Evolutionary conservation across 306 rosid species (phyloP).

Genomic region (Cicer arietinum): DNA sequence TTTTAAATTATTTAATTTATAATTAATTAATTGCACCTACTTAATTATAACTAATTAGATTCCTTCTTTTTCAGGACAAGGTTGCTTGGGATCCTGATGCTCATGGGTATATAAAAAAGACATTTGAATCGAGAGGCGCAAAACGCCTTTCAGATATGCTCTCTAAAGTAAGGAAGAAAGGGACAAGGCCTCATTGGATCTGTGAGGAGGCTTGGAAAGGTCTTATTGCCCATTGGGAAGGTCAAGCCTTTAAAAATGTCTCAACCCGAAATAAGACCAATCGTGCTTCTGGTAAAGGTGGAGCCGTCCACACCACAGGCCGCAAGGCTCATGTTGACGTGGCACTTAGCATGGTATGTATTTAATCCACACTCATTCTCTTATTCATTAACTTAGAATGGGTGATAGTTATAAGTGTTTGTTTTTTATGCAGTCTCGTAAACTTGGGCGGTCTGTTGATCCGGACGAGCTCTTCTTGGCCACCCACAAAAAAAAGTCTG

Average conservation of each 20-base stretch:
- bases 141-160: conserved; percentile 23
- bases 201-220: conserved; percentile 23
- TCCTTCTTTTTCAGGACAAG: conserved; percentile 18
- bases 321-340: conserved; percentile 16
- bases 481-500: conserved; percentile 29
- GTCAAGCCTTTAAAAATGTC: not conserved
- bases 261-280: conserved; percentile 28
- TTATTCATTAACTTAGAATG: not conserved
- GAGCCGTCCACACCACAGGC: conserved; percentile 38
- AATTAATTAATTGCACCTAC: not conserved
- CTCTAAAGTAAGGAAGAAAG: conserved; percentile 15
- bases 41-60: conserved; percentile 7
- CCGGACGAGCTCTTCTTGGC: conserved; percentile 17
- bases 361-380: not conserved
- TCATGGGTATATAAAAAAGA: not conserved
- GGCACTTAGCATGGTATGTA: conserved; percentile 26
- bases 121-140: conserved; percentile 2
- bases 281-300: conserved; percentile 22
- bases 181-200: conserved; percentile 24
- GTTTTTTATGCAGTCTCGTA: not conserved
- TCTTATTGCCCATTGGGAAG: conserved; percentile 16
- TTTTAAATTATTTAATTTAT: not conserved
- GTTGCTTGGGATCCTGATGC: conserved; percentile 16
- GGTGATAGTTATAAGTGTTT: not conserved
- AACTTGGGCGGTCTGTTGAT: conserved; percentile 28